Base-by-base conservation (phyloP, 352 stramenopile genomes). In the Phytopythium chamaehyphon region DNA sequence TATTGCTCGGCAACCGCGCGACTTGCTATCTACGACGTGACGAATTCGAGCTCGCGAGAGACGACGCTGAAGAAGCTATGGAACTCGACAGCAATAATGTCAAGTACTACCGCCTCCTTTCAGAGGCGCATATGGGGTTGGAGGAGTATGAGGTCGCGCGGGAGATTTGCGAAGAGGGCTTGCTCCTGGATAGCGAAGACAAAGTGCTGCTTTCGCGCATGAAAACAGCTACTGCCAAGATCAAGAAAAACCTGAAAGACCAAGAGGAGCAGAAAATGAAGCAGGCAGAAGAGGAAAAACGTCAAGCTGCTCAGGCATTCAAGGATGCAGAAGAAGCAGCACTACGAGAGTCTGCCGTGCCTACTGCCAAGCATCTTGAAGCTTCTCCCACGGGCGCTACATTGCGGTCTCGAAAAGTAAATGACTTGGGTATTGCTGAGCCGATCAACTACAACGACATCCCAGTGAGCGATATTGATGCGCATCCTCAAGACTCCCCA, bases 41-140 rank as follows among this genome's bases (percentile, higher is more conserved):
- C 40, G 35, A 69, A 39, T 76, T 61, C 40, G 57, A 63, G 6
- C 46, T 52, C 8, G 66, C 66, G 1, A 51, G 61, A 1, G 60
- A 72, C 47, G 70, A 76, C 44, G 70, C 70, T 0, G 47, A 66
- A 33, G 61, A 79, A 21, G 69, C 66, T 2, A 18, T 79, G 43
- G 59, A 65, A 16, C 40, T 59, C 1, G 59, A 74, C 15, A 51
- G 57, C 4, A 44, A 63, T 9, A 66, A 59, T 16, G 19, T 73
- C 47, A 72, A 73, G 61, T 62, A 70, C 36, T 79, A 75, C 37
- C 55, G 62, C 15, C 24, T 73, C 15, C 26, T 76, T 26, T 73
- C 65, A 0, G 63, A 73, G 42, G 61, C 59, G 0, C 42, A 73
- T 36, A 62, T 76, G 44, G 62, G 59, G 2, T 56, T 76, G 60